A percentile compares a stretch with the other conserved stretches of the same genome.
Conservation (phyloP, 306 rosid species). For the Citrullus colocynthis region DNA sequence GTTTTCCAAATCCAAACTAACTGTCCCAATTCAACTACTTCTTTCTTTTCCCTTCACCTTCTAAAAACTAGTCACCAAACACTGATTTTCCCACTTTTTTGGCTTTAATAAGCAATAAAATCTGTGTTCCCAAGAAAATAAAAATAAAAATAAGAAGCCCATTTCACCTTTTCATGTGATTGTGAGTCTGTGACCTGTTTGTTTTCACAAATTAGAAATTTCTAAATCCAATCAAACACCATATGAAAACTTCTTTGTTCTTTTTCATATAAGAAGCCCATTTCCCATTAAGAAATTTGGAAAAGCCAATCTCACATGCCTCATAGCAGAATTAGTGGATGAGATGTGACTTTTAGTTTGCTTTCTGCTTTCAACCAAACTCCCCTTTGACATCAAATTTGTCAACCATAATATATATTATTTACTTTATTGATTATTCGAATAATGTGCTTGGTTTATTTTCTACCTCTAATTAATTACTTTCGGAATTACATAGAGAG, state of each 20-base stretch:
- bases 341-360: neutral
- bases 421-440: neutral
- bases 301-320: neutral
- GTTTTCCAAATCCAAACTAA: conserved; percentile 7
- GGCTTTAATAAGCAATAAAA: too few species aligned
- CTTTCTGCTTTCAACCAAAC: neutral
- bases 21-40: conserved; percentile 1
- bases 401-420: neutral
- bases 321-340: neutral
- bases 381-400: neutral
- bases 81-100: neutral
- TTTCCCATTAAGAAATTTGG: neutral
- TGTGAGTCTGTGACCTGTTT: neutral
- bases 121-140: too few species aligned
- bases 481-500: neutral
- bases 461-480: neutral
- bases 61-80: conserved; percentile 2
- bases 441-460: neutral
- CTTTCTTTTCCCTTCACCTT: neutral
- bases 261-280: neutral
- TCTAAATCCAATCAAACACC: neutral
- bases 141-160: too few species aligned
- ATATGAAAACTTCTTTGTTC: neutral
- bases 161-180: neutral
- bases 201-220: neutral